A percentile compares a stretch with the other conserved stretches of the same genome.
Evolutionary conservation across 495 filamentous ascomycete genomes (phyloP).

Genomic region (Massariosphaeria phaeospora): DNA sequence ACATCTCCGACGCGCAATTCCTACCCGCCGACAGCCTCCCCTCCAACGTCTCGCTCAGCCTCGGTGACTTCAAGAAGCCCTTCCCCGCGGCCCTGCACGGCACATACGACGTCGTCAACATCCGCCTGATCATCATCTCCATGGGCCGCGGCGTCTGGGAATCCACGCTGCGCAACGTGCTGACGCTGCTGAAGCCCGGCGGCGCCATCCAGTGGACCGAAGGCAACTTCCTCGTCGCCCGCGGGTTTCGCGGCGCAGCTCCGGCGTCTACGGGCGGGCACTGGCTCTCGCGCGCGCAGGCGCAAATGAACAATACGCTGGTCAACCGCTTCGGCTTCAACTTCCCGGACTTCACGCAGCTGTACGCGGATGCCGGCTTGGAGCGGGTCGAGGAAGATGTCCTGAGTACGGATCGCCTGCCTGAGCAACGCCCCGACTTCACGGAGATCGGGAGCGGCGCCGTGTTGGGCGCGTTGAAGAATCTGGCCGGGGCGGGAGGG

Average conservation of each 20-base stretch:
- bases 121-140: slow-evolving; percentile 39
- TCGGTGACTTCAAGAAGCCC: slow-evolving; percentile 39
- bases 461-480: slow-evolving; percentile 21
- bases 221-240: slow-evolving; percentile 21
- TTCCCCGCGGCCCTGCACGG: slow-evolving; percentile 35
- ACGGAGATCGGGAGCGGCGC: slow-evolving; percentile 18
- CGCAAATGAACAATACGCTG: slow-evolving; percentile 6
- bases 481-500: slow-evolving; percentile 10
- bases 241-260: slow-evolving; percentile 15
- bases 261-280: slow-evolving; percentile 7
- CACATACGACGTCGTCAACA: slow-evolving; percentile 43
- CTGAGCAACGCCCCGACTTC: slow-evolving; percentile 17
- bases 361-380: slow-evolving; percentile 19
- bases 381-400: slow-evolving; percentile 24
- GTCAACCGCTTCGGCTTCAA: slow-evolving; percentile 10
- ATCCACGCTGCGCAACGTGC: slow-evolving; percentile 20
- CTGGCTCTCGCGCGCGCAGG: slow-evolving; percentile 6
- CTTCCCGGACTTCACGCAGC: slow-evolving; percentile 15
- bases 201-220: slow-evolving; percentile 31
- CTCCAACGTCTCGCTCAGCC: slow-evolving; percentile 35
- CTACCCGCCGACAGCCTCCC: slow-evolving; percentile 33
- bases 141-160: slow-evolving; percentile 31
- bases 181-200: slow-evolving; percentile 28
- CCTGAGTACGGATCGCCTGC: slow-evolving; percentile 14
- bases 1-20: slow-evolving; percentile 40